Conservation (phyloP, 306 rosid species). For the Sicyos edulis region DNA sequence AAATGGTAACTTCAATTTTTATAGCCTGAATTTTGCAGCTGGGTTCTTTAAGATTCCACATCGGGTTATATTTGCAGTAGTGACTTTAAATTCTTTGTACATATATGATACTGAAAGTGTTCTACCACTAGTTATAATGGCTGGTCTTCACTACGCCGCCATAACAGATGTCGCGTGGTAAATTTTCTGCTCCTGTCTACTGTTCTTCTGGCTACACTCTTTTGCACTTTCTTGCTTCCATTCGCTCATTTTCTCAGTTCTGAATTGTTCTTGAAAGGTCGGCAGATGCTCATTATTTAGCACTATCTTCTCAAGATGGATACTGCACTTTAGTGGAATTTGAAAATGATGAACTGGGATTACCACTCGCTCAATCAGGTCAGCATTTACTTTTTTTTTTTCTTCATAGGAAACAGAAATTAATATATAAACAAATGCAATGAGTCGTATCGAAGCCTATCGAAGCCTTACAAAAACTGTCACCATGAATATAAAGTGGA, state of each 20-base stretch:
- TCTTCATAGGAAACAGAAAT: no score
- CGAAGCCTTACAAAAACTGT: no score
- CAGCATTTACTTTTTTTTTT: slow-evolving; percentile 3
- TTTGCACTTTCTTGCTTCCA: slow-evolving; percentile 19
- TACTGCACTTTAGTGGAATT: slow-evolving; percentile 84
- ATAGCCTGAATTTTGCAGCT: slow-evolving; percentile 43
- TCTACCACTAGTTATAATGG: slow-evolving; percentile 65
- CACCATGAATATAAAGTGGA: no score
- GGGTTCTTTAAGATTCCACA: slow-evolving; percentile 76
- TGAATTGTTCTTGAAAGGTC: slow-evolving; percentile 50
- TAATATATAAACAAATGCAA: no score
- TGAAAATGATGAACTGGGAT: slow-evolving; percentile 71
- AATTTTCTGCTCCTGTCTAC: slow-evolving; percentile 16
- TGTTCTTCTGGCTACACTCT: slow-evolving; percentile 19
- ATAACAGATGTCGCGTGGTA: slow-evolving; percentile 89
- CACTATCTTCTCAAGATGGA: slow-evolving; percentile 90
- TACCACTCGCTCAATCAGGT: slow-evolving; percentile 52
- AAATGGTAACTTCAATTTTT: neutral
- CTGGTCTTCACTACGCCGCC: slow-evolving; percentile 93
- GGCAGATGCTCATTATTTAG: slow-evolving; percentile 68
- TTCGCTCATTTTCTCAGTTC: slow-evolving; percentile 8
- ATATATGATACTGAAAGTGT: slow-evolving; percentile 75
- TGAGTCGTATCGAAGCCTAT: no score
- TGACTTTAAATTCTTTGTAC: slow-evolving; percentile 80
- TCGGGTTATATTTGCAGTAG: slow-evolving; percentile 79